These are phyloP conservation scores for Musa beccarii DNA, from an alignment of 176 grass and related monocot genomes.

Conservation along the genomic window DNA sequence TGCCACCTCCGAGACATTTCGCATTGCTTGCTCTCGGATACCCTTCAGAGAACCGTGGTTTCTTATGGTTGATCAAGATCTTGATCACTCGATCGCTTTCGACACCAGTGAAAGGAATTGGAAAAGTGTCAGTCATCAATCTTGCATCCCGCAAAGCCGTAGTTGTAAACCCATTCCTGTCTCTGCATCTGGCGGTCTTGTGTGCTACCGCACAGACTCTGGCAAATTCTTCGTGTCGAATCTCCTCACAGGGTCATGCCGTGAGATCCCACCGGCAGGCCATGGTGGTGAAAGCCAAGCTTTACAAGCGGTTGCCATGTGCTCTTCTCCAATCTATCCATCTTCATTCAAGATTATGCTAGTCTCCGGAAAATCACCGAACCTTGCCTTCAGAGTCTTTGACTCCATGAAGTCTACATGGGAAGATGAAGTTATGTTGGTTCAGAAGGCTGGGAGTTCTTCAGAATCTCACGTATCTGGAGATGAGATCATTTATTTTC, in stretches of 20 bases:
- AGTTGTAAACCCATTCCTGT: constrained; percentile 38
- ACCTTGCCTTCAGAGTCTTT: constrained; percentile 41
- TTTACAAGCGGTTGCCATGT: constrained; percentile 64
- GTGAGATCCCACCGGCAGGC: constrained; percentile 34
- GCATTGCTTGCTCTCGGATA: constrained; percentile 46
- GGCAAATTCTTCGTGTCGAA: constrained; percentile 52
- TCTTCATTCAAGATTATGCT: constrained; percentile 44
- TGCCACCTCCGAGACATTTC: constrained; percentile 44
- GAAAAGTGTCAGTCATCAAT: constrained; percentile 9
- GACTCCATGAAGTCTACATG: constrained; percentile 44
- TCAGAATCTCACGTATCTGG: constrained; percentile 2
- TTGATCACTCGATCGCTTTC: constrained; percentile 17
- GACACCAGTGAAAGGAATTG: constrained; percentile 27
- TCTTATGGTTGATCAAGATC: constrained; percentile 53
- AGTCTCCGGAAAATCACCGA: constrained; percentile 42
- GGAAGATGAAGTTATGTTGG: constrained; percentile 32
- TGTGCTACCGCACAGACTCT: constrained; percentile 43
- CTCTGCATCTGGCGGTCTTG: constrained; percentile 45
- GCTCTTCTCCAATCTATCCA: constrained; percentile 19
- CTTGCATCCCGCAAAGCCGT: constrained; percentile 11
- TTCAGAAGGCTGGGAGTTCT: constrained; percentile 24
- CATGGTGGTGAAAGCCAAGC: not conserved
- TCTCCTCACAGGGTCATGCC: constrained; percentile 59
- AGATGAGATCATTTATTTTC: constrained; percentile 55
- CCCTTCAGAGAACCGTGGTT: constrained; percentile 55